These are phyloP conservation scores for Juncus inflexus DNA, from an alignment of 176 grass and related monocot genomes.

Conservation along the genomic window DNA sequence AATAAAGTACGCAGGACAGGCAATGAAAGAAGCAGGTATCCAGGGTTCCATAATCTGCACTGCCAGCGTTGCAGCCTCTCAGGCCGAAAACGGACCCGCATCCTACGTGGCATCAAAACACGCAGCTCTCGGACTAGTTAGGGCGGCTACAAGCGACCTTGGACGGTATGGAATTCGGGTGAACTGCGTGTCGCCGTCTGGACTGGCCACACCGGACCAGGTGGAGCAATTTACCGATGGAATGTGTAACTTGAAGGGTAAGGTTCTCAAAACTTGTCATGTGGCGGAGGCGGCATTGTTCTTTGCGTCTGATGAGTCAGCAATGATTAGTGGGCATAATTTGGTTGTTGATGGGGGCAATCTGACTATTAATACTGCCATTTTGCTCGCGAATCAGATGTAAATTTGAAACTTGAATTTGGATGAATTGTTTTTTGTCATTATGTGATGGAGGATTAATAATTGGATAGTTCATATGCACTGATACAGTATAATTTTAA, in stretches of 20 bases:
- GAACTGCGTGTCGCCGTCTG: slow-evolving; percentile 67
- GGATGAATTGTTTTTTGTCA: not conserved
- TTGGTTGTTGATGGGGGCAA: slow-evolving; percentile 65
- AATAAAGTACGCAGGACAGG: slow-evolving; percentile 64
- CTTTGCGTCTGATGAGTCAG: slow-evolving; percentile 65
- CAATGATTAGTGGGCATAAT: slow-evolving; percentile 68
- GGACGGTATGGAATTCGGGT: slow-evolving; percentile 62
- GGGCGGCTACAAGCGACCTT: slow-evolving; percentile 56
- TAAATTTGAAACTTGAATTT: slow-evolving; percentile 7
- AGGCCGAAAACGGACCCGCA: slow-evolving; percentile 54
- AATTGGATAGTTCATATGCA: no score
- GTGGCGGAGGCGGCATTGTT: slow-evolving; percentile 61
- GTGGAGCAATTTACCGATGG: slow-evolving; percentile 36
- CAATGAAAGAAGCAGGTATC: slow-evolving; percentile 36
- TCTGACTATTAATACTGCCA: slow-evolving; percentile 43
- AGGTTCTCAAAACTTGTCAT: slow-evolving; percentile 39
- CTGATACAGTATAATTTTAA: no score
- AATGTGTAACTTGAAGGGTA: slow-evolving; percentile 39
- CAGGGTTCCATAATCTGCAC: slow-evolving; percentile 74
- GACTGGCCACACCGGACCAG: slow-evolving; percentile 52
- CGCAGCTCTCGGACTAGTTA: slow-evolving; percentile 60
- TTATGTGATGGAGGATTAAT: not conserved
- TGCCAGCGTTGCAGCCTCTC: slow-evolving; percentile 45
- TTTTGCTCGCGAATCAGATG: slow-evolving; percentile 18
- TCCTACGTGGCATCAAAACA: slow-evolving; percentile 83